Conservation (phyloP, 1,284 basidiomycete genomes). For the Pyrrhoderma lamaoense region DNA sequence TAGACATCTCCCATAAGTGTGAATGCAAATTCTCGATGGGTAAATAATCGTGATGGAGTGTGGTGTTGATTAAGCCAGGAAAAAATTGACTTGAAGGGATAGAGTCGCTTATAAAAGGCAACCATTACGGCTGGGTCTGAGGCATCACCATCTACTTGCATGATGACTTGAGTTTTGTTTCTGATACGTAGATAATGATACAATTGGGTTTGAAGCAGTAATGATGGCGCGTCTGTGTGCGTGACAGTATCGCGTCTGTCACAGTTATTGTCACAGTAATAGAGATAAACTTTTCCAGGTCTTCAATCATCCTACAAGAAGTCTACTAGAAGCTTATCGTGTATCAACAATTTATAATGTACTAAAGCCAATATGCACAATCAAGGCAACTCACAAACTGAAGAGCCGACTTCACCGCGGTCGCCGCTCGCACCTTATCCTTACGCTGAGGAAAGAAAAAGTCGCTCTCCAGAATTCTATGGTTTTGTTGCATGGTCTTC, state of each 20-base stretch:
- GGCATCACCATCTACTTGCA: constrained; percentile 26
- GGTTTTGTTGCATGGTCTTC: constrained; percentile 81
- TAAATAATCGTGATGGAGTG: constrained; percentile 67
- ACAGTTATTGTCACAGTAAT: constrained; percentile 6
- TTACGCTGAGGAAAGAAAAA: constrained; percentile 36
- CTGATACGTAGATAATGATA: not conserved
- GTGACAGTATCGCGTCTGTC: not conserved
- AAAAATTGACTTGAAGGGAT: constrained; percentile 92
- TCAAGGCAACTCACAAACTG: not conserved
- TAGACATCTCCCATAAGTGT: constrained; percentile 90
- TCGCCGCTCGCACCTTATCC: constrained; percentile 48
- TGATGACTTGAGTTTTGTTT: not conserved
- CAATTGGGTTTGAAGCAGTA: too few relatives aligned
- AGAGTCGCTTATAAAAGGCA: constrained; percentile 86
- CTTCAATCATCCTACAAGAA: not conserved
- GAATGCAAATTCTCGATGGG: constrained; percentile 96
- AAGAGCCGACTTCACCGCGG: constrained; percentile 40
- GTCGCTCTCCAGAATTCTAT: constrained; percentile 76
- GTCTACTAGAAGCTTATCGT: not conserved
- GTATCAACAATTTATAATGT: too few relatives aligned
- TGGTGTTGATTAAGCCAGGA: constrained; percentile 94
- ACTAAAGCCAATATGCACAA: too few relatives aligned
- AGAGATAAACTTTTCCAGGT: not conserved
- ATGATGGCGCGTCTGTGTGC: too few relatives aligned
- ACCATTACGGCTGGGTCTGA: constrained; percentile 66